Conservation (phyloP, 495 filamentous ascomycete genomes). For the Aspergillus indologenus region DNA sequence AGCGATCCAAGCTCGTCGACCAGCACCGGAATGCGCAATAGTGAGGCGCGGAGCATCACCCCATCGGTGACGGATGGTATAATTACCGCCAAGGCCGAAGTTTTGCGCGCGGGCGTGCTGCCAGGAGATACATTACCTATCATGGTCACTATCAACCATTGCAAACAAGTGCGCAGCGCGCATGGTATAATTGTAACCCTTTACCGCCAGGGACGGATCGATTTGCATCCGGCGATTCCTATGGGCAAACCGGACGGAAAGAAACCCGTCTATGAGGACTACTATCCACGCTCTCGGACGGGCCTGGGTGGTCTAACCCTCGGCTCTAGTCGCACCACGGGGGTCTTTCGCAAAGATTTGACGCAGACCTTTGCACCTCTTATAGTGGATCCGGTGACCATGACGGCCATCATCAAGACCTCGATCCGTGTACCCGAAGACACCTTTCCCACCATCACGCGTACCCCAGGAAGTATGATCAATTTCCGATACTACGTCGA, state of each 20-base stretch:
- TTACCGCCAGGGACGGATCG: conserved; percentile 87
- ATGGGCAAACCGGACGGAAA: conserved; percentile 61
- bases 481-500: conserved; percentile 92
- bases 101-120: conserved; percentile 78
- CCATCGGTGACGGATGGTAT: conserved; percentile 54
- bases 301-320: conserved; percentile 80
- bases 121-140: conserved; percentile 80
- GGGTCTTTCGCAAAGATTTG: conserved; percentile 90
- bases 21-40: conserved; percentile 38
- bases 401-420: conserved; percentile 72
- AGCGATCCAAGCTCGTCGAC: conserved; percentile 37
- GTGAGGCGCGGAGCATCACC: conserved; percentile 41
- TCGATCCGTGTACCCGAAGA: conserved; percentile 85
- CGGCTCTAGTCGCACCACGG: conserved; percentile 74
- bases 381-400: conserved; percentile 75
- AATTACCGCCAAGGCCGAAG: conserved; percentile 83
- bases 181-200: conserved; percentile 91
- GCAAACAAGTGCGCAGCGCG: conserved; percentile 80
- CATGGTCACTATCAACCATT: conserved; percentile 78
- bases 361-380: conserved; percentile 82
- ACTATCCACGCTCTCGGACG: conserved; percentile 68
- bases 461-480: conserved; percentile 86
- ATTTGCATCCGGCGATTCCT: conserved; percentile 71
- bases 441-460: conserved; percentile 85
- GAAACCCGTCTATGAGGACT: conserved; percentile 72